Conservation (phyloP, 768 basidiomycete species). For the Artomyces pyxidatus region DNA sequence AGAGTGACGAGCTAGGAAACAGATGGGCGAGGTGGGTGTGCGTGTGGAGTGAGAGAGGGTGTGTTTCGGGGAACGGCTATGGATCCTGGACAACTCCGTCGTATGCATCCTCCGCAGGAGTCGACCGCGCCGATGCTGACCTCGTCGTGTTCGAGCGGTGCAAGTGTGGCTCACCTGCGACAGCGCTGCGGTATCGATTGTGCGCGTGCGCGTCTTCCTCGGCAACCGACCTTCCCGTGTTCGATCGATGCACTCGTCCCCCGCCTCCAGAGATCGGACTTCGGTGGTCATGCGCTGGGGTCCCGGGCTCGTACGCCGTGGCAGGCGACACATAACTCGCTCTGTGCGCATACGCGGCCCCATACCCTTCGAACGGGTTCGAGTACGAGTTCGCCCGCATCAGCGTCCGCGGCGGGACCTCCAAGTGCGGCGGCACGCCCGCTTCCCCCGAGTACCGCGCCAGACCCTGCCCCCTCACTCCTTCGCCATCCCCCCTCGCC, state of each 20-base stretch:
- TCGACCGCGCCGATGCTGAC: background rate
- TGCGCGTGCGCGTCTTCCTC: background rate
- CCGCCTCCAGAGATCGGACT: no score
- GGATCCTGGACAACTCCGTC: conserved; percentile 7
- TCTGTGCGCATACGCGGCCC: background rate
- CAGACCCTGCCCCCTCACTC: background rate
- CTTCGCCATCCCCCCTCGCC: background rate
- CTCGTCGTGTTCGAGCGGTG: background rate
- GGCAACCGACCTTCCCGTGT: no score
- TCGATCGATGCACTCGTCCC: no score
- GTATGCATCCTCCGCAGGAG: conserved; percentile 1
- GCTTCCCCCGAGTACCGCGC: background rate
- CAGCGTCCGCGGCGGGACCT: background rate
- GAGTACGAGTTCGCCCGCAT: background rate
- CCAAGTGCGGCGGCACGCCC: background rate
- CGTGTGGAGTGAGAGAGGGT: background rate
- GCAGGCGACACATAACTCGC: background rate
- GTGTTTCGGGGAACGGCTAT: background rate
- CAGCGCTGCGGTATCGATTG: background rate
- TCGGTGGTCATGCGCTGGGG: no score
- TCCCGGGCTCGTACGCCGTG: background rate
- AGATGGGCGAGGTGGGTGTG: background rate
- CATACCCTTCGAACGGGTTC: background rate
- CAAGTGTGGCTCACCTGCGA: background rate
- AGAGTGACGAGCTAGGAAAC: background rate